Evolutionary conservation across 805 yeast species (phyloP).

Genomic region (Komagataella mondaviorum): DNA sequence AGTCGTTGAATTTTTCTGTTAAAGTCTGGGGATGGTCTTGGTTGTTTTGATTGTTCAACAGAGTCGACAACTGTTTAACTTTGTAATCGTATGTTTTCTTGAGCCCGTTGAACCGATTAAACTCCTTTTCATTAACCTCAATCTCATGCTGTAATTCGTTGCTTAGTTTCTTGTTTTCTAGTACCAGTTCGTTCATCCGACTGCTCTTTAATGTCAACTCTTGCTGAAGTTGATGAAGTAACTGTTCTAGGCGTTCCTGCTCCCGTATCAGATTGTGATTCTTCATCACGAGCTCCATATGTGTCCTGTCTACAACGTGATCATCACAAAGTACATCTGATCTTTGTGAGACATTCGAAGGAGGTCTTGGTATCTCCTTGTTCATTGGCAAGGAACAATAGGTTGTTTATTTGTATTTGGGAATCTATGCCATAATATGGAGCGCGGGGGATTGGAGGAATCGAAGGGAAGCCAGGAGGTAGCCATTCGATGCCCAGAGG

Average conservation of each 20-base stretch:
- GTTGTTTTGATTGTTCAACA: conserved; percentile 5
- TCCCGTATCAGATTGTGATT: conserved; percentile 18
- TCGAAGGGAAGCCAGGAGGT: conserved; percentile 2
- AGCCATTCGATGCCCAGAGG: not conserved
- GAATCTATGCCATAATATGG: not conserved
- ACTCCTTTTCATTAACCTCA: conserved; percentile 16
- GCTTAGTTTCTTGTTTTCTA: conserved; percentile 11
- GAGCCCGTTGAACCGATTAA: conserved; percentile 13
- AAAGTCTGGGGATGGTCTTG: not conserved
- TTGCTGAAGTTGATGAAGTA: conserved; percentile 15
- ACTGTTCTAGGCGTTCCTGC: conserved; percentile 20
- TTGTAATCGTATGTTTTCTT: conserved; percentile 14
- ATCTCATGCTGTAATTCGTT: conserved; percentile 15
- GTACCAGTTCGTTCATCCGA: conserved; percentile 14
- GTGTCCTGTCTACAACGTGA: conserved; percentile 11
- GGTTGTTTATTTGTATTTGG: not conserved
- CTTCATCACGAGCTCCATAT: conserved; percentile 15
- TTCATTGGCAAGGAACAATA: not conserved
- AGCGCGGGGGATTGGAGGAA: not conserved
- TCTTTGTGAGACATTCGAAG: not conserved
- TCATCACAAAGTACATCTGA: conserved; percentile 7
- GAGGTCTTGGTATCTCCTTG: conserved; percentile 1
- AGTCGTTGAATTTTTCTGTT: not conserved
- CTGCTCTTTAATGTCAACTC: conserved; percentile 11
- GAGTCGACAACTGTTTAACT: conserved; percentile 10